Evolutionary conservation across 148 eudicot species (phyloP), one percentile per base, ranked within the genome.

Genomic region (Chenopodium album): DNA sequence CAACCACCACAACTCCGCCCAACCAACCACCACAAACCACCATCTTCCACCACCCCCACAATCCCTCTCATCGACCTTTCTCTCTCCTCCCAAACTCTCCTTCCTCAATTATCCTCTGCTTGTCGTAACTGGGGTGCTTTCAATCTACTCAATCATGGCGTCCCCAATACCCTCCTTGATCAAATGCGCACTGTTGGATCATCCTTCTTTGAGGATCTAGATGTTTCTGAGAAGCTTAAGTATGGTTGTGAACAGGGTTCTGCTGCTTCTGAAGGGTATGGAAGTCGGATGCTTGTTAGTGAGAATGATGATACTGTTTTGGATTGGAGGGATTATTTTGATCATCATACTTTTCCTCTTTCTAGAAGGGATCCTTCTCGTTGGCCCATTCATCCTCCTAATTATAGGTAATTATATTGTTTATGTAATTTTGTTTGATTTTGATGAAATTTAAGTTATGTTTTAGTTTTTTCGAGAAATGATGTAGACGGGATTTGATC

Each of bases 291-390:
- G 99, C 84, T 95, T 64, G 95, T 89, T 76, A 87, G 73, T 76
- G 84, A 84, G 9, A n/a, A 16, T 0, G 89, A 94, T 72, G 98
- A 91, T 54, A 54, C 87, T 14, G 97, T 95, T 76, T 91, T 95
- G 89, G 99, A 95, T 84, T 95, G 99, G 99, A 90, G 99, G 69
- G 99, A 95, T 83, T 95, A 92, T 68, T 93, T 91, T 86, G 98
- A 95, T 88, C 99, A 94, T 79, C 98, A 95, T 62, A 92, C 97
- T 68, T 88, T 89, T 20, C 99, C 99, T 0, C 59, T 90, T 71
- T 84, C 89, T 2, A 85, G 97, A 1, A 87, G 98, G 8, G 75
- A 92, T 87, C 86, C 94, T 0, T 68, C 84, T 12, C 87, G 84
- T 9, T 95, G 99, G 99, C 98, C 99, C 1, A 46, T 85, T 76